Evolutionary conservation across 2,329 filamentous ascomycete species (phyloP), one percentile per base, ranked within the genome.

Genomic region (Lachnellula willkommii): DNA sequence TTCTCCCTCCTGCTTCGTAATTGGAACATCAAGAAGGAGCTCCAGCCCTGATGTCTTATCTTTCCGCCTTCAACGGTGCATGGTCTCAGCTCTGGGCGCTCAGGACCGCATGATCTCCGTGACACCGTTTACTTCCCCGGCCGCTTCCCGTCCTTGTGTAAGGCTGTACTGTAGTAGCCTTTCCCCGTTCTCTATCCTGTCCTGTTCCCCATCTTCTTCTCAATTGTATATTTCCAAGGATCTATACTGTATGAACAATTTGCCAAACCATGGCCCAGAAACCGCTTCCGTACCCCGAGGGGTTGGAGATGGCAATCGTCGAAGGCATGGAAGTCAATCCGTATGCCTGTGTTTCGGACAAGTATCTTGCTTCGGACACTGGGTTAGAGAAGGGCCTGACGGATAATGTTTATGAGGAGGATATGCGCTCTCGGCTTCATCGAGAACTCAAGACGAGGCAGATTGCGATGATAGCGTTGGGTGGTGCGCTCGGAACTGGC

Each of bases 401-500:
- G 9, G 36, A 39, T 20, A 52, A 56, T 20, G 58, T 60, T 1
- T 63, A 64, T 49, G 62, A 66, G 22, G 63, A 66, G 47, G 65
- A 66, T 52, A 51, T 57, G 5, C 47, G 55, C 26, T 65, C 66
- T 8, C 51, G 57, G 40, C 71, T 82, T 47, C 76, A 79, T 59
- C 77, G 79, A 62, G 78, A 77, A 46, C 72, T 82, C 22, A 75
- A 77, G 59, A 76, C 78, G 37, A 72, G 79, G 49, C 79, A 82
- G 58, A 78, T 82, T 54, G 77, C 78, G 65, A 83, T 83, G 80
- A 83, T 83, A 72, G 87, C 87, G 62, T 87, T 90, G 57, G 87
- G 87, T 66, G 88, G 88, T 69, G 86, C 87, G 40, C 59, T 68
- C 20, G 66, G 65, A 4, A 66, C 66, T 6, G 87, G 87, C 69